These are phyloP conservation scores for Aspergillus sparsus DNA, from an alignment of 495 filamentous ascomycete genomes.

Conservation along the genomic window DNA sequence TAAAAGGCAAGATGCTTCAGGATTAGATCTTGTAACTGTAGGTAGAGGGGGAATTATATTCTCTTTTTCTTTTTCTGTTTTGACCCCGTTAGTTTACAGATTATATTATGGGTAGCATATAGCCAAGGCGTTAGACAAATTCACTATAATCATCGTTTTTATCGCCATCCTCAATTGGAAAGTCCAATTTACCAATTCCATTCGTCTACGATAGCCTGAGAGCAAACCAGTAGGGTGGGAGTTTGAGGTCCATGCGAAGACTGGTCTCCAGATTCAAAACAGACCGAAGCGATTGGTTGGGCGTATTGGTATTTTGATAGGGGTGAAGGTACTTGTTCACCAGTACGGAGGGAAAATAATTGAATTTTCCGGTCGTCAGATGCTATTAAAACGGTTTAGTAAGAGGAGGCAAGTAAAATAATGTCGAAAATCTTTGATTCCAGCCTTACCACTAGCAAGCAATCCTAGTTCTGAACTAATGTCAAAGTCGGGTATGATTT, in stretches of 20 bases:
- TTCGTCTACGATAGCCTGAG: conserved; percentile 37
- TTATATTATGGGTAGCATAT: conserved; percentile 16
- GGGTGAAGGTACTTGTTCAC: conserved; percentile 37
- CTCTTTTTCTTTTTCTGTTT: conserved; percentile 7
- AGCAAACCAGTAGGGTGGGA: conserved; percentile 39
- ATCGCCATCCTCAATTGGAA: conserved; percentile 1
- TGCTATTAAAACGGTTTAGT: conserved; percentile 19
- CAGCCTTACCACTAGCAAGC: conserved; percentile 38
- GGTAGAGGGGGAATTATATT: background rate
- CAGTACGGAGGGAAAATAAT: conserved; percentile 43
- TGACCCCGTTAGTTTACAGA: conserved; percentile 1
- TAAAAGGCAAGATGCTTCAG: conserved; percentile 18
- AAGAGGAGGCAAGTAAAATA: background rate
- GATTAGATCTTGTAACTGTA: background rate
- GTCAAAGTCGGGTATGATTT: conserved; percentile 37
- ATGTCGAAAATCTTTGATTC: background rate
- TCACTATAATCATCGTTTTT: conserved; percentile 8
- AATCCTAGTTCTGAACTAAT: conserved; percentile 41
- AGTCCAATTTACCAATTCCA: conserved; percentile 40
- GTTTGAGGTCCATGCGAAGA: conserved; percentile 33
- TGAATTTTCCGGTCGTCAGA: conserved; percentile 39
- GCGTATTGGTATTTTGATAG: conserved; percentile 32
- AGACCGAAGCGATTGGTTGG: conserved; percentile 34
- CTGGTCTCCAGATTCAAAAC: conserved; percentile 37
- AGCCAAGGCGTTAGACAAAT: conserved; percentile 8